Conservation (phyloP, 164 flowering plant species). For the Vitis cinerea region DNA sequence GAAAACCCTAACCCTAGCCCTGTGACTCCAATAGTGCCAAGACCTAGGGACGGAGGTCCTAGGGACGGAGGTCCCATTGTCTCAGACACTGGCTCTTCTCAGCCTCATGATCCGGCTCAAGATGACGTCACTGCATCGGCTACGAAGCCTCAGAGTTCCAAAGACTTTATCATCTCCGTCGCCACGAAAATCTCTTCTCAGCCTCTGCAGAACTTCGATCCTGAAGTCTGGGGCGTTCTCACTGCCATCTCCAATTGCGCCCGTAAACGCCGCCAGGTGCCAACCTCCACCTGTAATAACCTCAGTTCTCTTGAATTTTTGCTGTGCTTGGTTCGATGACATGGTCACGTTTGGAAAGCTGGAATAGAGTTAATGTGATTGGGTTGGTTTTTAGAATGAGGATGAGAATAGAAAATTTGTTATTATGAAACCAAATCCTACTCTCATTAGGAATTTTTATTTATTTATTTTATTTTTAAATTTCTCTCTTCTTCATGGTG, state of each 20-base stretch:
- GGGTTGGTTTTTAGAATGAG: too few relatives aligned
- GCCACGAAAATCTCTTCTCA: constrained; percentile 70
- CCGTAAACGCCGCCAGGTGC: constrained; percentile 79
- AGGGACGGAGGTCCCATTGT: background rate
- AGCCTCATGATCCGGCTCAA: background rate
- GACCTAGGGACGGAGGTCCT: background rate
- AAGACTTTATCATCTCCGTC: constrained; percentile 46
- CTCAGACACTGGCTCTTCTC: constrained; percentile 8
- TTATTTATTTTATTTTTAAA: too few relatives aligned
- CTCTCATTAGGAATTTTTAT: too few relatives aligned
- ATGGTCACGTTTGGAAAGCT: too few relatives aligned
- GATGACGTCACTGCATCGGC: constrained; percentile 2
- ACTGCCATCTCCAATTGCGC: constrained; percentile 81
- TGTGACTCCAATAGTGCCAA: background rate
- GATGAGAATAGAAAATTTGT: too few relatives aligned
- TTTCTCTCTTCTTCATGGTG: too few relatives aligned
- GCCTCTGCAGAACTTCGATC: constrained; percentile 64
- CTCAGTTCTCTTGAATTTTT: background rate
- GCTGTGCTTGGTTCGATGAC: too few relatives aligned
- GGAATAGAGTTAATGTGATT: too few relatives aligned
- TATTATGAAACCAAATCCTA: too few relatives aligned
- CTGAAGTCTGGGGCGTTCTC: constrained; percentile 90
- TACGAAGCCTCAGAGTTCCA: constrained; percentile 17
- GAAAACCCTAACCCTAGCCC: background rate
- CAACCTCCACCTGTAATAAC: background rate